These are phyloP conservation scores for Senna siamea DNA, from an alignment of 306 rosid species.

Conservation along the genomic window DNA sequence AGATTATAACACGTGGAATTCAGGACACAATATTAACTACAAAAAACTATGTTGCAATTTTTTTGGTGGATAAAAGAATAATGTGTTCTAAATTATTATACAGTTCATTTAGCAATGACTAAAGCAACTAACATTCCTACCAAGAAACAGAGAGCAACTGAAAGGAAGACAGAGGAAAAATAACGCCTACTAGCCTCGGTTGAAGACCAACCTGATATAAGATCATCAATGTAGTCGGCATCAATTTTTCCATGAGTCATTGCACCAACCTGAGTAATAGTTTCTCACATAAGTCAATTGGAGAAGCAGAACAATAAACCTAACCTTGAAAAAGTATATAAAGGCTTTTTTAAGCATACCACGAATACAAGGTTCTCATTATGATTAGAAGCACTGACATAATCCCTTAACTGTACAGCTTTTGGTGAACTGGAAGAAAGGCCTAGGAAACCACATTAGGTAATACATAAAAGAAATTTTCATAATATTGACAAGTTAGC, in stretches of 20 bases:
- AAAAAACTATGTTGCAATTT: too few relatives aligned
- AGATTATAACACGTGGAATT: too few relatives aligned
- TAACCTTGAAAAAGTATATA: not conserved
- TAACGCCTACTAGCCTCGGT: not conserved
- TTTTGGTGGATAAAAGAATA: too few relatives aligned
- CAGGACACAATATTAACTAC: too few relatives aligned
- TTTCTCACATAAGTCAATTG: not conserved
- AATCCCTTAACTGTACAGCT: slow-evolving; percentile 27
- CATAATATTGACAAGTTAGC: not conserved
- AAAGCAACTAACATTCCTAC: not conserved
- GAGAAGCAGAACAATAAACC: not conserved
- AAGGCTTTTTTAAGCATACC: slow-evolving; percentile 29
- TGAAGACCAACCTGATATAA: slow-evolving; percentile 32
- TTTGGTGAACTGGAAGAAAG: slow-evolving; percentile 34
- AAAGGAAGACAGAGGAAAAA: not conserved
- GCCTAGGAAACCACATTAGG: not conserved
- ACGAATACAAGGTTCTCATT: slow-evolving; percentile 32
- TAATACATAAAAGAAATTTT: not conserved
- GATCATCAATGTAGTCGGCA: slow-evolving; percentile 34
- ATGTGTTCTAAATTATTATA: too few relatives aligned
- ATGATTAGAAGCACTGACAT: not conserved
- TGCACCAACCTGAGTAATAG: slow-evolving; percentile 33
- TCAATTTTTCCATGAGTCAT: slow-evolving; percentile 43
- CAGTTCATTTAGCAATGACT: too few relatives aligned
- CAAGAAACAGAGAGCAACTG: not conserved